Conservation (phyloP, 2,329 filamentous ascomycete species). For the Coniochaeta ligniaria region DNA sequence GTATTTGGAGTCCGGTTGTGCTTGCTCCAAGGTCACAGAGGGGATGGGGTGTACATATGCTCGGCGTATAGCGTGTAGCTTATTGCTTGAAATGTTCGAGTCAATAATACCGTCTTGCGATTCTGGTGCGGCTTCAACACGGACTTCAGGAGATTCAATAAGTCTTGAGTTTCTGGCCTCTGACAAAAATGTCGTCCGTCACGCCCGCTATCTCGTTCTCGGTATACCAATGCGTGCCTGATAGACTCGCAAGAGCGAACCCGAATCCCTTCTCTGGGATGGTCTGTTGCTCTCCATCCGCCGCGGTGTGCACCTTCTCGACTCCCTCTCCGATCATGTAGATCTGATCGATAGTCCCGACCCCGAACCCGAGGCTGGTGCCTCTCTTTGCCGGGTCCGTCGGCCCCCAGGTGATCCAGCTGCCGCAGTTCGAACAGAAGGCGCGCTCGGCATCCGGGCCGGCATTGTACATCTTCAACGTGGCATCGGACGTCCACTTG, state of each 20-base stretch:
- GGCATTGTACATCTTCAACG: conserved; percentile 32
- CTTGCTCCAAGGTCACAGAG: no score
- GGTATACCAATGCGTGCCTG: conserved; percentile 31
- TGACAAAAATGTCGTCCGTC: conserved; percentile 31
- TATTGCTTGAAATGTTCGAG: neutral
- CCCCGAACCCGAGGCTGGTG: conserved; percentile 24
- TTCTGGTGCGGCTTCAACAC: neutral
- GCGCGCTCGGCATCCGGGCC: conserved; percentile 31
- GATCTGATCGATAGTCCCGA: conserved; percentile 38
- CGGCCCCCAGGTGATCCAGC: conserved; percentile 37
- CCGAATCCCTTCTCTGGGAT: conserved; percentile 24
- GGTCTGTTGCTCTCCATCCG: conserved; percentile 8
- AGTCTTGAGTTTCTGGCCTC: neutral
- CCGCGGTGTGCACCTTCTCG: conserved; percentile 9
- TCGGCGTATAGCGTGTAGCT: neutral
- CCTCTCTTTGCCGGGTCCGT: conserved; percentile 12
- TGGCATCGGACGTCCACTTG: conserved; percentile 22
- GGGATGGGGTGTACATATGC: neutral
- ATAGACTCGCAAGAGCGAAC: conserved; percentile 27
- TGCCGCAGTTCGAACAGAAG: conserved; percentile 43
- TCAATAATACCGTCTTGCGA: neutral
- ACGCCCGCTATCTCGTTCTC: conserved; percentile 39
- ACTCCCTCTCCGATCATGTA: conserved; percentile 25
- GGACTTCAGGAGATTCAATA: neutral
- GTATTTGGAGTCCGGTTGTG: no score